Conservation (phyloP, 2,329 filamentous ascomycete genomes). For the Alternaria sp. region DNA sequence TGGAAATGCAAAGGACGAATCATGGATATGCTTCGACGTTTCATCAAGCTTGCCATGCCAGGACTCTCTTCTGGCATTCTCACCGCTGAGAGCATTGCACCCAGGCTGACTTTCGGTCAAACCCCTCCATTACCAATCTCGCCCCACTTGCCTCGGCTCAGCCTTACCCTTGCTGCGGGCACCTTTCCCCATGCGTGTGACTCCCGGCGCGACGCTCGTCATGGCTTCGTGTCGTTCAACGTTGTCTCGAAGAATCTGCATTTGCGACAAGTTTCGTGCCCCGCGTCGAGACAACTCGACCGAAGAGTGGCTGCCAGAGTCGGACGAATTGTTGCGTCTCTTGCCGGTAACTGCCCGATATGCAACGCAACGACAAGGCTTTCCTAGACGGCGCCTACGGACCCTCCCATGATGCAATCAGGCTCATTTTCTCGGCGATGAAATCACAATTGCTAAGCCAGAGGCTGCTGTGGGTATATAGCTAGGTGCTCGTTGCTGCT, state of each 20-base stretch:
- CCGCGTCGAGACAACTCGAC: constrained; percentile 12
- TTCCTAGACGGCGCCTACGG: neutral
- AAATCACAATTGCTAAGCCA: constrained; percentile 22
- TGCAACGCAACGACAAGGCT: constrained; percentile 6
- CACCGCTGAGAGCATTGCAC: constrained; percentile 3
- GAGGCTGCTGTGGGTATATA: constrained; percentile 18
- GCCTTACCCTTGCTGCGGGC: constrained; percentile 21
- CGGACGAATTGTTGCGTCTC: constrained; percentile 8
- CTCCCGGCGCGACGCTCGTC: constrained; percentile 30
- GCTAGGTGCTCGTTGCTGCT: constrained; percentile 15
- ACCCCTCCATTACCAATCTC: constrained; percentile 29
- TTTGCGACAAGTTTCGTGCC: constrained; percentile 7
- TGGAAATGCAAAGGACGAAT: neutral
- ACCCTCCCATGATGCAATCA: constrained; percentile 29
- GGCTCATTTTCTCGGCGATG: constrained; percentile 17
- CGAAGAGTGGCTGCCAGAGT: constrained; percentile 4
- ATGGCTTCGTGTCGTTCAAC: constrained; percentile 23
- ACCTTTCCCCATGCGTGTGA: constrained; percentile 24
- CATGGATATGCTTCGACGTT: neutral
- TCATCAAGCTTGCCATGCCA: constrained; percentile 4
- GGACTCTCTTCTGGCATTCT: neutral
- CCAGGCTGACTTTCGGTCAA: neutral
- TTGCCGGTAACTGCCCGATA: constrained; percentile 26
- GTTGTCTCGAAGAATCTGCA: constrained; percentile 20
- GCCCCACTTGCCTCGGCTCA: constrained; percentile 42